Conservation (phyloP, 441 rosid genomes). For the Adansonia gregorii region DNA sequence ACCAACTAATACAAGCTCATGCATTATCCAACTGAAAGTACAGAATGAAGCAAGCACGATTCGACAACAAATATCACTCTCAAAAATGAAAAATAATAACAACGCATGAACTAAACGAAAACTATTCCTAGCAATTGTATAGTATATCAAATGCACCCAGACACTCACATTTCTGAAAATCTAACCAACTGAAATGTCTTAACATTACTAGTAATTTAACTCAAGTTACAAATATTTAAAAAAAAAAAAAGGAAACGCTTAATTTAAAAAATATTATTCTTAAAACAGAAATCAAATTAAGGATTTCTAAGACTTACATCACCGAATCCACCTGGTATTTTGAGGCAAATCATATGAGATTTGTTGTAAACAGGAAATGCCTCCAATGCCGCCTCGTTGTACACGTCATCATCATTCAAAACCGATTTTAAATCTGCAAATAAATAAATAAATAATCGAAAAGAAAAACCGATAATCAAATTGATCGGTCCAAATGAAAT, state of each 20-base stretch:
- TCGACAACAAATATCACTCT: not conserved
- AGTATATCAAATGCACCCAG: not conserved
- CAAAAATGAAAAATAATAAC: not conserved
- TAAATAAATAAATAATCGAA: not conserved
- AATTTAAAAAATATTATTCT: not conserved
- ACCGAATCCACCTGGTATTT: slow-evolving; percentile 62
- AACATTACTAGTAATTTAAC: not conserved
- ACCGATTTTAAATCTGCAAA: slow-evolving; percentile 77
- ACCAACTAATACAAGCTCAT: not conserved
- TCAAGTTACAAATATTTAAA: not conserved
- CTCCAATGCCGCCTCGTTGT: slow-evolving; percentile 76
- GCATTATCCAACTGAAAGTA: not conserved
- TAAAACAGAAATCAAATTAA: not conserved
- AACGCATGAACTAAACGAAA: slow-evolving; percentile 5
- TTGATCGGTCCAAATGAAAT: slow-evolving; percentile 1
- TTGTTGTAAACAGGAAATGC: slow-evolving; percentile 87
- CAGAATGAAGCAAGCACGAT: not conserved
- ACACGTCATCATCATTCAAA: slow-evolving; percentile 67
- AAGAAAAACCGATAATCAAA: slow-evolving; percentile 7
- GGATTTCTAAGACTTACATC: slow-evolving; percentile 54
- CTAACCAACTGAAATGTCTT: not conserved
- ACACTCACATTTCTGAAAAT: slow-evolving; percentile 2
- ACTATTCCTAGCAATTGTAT: not conserved
- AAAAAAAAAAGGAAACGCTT: not conserved
- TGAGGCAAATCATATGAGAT: slow-evolving; percentile 86